These are phyloP conservation scores for Lentinus brumalis DNA, from an alignment of 768 basidiomycete species.

Conservation along the genomic window DNA sequence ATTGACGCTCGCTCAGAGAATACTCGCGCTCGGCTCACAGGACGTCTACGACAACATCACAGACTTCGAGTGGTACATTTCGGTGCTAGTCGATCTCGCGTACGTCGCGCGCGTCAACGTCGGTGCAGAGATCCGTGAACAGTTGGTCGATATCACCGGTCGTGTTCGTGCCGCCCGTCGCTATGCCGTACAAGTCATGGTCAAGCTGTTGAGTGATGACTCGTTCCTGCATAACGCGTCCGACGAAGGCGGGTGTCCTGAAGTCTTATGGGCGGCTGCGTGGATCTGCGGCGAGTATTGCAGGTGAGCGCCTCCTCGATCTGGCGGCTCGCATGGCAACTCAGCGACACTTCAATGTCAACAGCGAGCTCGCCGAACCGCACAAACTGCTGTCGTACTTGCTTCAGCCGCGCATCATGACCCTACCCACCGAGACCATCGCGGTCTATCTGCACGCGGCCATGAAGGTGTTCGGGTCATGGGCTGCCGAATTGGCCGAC, in stretches of 20 bases:
- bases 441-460: constrained; percentile 82
- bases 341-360: constrained; percentile 10
- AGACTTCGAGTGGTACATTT: constrained; percentile 98
- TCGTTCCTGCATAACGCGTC: constrained; percentile 65
- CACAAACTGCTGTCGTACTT: constrained; percentile 74
- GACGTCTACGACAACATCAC: constrained; percentile 83
- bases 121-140: constrained; percentile 76
- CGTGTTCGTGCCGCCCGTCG: constrained; percentile 75
- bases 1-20: constrained; percentile 74
- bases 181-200: constrained; percentile 85
- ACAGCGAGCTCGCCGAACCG: constrained; percentile 77
- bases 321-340: background rate
- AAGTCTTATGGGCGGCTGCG: constrained; percentile 91
- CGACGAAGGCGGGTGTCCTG: constrained; percentile 75
- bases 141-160: constrained; percentile 84
- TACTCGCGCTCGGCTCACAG: constrained; percentile 84
- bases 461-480: constrained; percentile 84
- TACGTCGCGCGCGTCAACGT: constrained; percentile 84
- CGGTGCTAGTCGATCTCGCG: constrained; percentile 88
- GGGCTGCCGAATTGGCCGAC: constrained; percentile 75
- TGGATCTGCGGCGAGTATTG: constrained; percentile 97
- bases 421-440: constrained; percentile 63
- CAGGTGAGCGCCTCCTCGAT: constrained; percentile 53
- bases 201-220: constrained; percentile 78
- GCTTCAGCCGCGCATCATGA: constrained; percentile 58